These are phyloP conservation scores for Poteriospumella lacustris DNA, from an alignment of 108 stramenopile genomes.

Conservation along the genomic window DNA sequence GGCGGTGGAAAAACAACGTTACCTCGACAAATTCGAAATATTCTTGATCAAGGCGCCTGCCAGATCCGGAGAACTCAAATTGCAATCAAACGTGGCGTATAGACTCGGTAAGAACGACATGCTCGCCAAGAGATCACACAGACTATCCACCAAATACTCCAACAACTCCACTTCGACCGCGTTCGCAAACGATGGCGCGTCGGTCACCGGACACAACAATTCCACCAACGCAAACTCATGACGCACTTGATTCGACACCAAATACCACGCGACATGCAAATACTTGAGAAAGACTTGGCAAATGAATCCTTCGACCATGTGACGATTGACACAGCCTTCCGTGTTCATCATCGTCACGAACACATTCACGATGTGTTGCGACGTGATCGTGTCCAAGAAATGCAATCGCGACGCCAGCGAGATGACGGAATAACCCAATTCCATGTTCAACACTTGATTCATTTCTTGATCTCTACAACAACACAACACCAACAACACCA, in stretches of 20 bases:
- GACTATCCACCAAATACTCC: slow-evolving; percentile 36
- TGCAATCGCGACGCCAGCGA: background rate
- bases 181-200: background rate
- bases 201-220: background rate
- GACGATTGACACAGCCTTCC: background rate
- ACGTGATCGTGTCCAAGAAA: background rate
- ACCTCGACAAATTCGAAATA: too few species aligned
- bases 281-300: background rate
- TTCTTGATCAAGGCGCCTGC: too few species aligned
- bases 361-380: background rate
- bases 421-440: background rate
- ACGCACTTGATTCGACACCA: too few species aligned
- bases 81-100: slow-evolving; percentile 47
- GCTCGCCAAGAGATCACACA: slow-evolving; percentile 43
- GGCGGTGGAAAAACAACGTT: too few species aligned
- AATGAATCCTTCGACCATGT: background rate
- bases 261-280: too few species aligned
- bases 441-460: background rate
- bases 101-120: slow-evolving; percentile 34
- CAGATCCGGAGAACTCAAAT: too few species aligned
- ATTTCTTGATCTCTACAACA: background rate
- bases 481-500: too few species aligned
- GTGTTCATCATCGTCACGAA: background rate
- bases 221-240: background rate
- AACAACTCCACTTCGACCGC: background rate